phyloP scores from a whole-genome alignment of 768 basidiomycete species.

The Termitomyces titanicus region DNA sequence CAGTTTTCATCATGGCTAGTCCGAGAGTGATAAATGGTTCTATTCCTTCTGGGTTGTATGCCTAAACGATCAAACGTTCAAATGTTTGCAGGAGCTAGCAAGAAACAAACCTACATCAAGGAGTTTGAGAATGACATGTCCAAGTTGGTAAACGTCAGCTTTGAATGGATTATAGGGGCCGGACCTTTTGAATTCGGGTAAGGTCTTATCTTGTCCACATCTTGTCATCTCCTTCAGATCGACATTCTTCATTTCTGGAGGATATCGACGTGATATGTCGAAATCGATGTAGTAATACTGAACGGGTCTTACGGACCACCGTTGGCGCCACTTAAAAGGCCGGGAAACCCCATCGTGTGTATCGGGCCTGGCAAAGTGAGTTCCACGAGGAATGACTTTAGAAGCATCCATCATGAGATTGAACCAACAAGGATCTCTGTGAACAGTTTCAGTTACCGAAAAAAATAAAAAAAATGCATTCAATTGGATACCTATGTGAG shows the following conservation, averaged over 20 bases:
- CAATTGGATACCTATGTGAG: background rate
- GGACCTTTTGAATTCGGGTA: background rate
- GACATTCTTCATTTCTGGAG: background rate
- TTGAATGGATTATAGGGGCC: slow-evolving; percentile 3
- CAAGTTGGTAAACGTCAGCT: background rate
- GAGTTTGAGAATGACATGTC: background rate
- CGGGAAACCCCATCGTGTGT: background rate
- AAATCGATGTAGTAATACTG: slow-evolving; percentile 7
- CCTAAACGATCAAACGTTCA: background rate
- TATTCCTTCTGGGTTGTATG: background rate
- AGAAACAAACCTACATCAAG: background rate
- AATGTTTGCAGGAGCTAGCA: background rate
- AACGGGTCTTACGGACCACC: slow-evolving; percentile 7
- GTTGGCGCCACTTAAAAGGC: background rate
- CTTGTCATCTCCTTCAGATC: background rate
- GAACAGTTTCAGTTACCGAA: background rate
- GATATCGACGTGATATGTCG: too few relatives aligned
- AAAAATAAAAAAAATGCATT: background rate
- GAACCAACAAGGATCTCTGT: background rate
- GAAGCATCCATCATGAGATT: slow-evolving; percentile 8
- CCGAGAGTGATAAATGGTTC: background rate
- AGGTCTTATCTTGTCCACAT: too few relatives aligned
- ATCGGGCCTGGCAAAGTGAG: background rate
- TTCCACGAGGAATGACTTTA: background rate
- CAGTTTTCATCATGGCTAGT: background rate